phyloP scores from a whole-genome alignment of 805 yeast genomes.

The Soucietia sequanensis region DNA sequence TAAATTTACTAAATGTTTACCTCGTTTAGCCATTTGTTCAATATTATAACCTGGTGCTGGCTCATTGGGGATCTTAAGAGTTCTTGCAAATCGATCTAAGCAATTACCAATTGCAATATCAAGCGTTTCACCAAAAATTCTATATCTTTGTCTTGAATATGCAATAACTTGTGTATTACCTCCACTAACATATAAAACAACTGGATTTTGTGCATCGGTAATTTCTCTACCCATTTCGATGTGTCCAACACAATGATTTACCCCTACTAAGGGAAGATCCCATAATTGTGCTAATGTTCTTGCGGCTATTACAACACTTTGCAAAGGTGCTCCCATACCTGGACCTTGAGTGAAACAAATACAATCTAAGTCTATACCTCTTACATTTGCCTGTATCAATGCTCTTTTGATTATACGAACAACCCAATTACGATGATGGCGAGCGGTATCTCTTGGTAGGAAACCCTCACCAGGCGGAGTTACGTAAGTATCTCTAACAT shows the following conservation, averaged over 20 bases:
- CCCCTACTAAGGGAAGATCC: constrained; percentile 86
- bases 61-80: constrained; percentile 80
- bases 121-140: constrained; percentile 98
- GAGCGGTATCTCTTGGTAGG: constrained; percentile 92
- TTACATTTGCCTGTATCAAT: constrained; percentile 56
- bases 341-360: constrained; percentile 98
- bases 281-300: constrained; percentile 78
- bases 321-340: constrained; percentile 99
- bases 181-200: constrained; percentile 94
- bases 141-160: constrained; percentile 85
- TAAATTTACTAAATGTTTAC: constrained; percentile 60
- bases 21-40: constrained; percentile 85
- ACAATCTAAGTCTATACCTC: constrained; percentile 58
- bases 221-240: constrained; percentile 99
- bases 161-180: constrained; percentile 99
- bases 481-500: constrained; percentile 89
- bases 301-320: constrained; percentile 90
- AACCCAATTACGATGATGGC: constrained; percentile 96
- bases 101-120: constrained; percentile 99
- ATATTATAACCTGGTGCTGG: constrained; percentile 98
- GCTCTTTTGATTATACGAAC: constrained; percentile 72
- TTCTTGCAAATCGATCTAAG: constrained; percentile 92
- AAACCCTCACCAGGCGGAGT: constrained; percentile 99
- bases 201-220: constrained; percentile 97
- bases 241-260: constrained; percentile 96